phyloP scores from a whole-genome alignment of 495 filamentous ascomycete species.

The Hypoxylon cercidicola region DNA sequence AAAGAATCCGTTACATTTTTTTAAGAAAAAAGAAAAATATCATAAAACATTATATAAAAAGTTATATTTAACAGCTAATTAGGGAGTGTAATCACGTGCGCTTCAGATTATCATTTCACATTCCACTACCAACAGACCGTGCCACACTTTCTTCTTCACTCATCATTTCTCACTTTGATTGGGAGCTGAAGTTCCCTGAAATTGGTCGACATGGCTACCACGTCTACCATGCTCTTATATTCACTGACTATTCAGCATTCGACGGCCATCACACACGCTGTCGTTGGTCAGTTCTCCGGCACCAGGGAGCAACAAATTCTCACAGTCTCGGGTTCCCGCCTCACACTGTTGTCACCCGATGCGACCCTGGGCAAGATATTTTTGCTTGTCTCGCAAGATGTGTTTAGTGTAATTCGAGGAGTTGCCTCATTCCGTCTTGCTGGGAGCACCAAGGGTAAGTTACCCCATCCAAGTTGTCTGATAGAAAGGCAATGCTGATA shows the following conservation, averaged over 20 bases:
- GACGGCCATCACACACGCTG: conserved; percentile 85
- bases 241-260: conserved; percentile 92
- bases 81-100: too few species aligned
- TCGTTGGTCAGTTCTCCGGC: conserved; percentile 92
- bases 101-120: too few species aligned
- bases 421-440: conserved; percentile 89
- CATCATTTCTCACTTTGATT: too few species aligned
- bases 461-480: conserved; percentile 62
- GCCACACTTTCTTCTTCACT: too few species aligned
- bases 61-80: too few species aligned
- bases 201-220: conserved; percentile 83
- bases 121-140: too few species aligned
- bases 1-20: too few species aligned
- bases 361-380: conserved; percentile 84
- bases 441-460: conserved; percentile 95
- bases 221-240: conserved; percentile 97
- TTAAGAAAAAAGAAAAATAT: too few species aligned
- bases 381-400: conserved; percentile 86
- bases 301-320: conserved; percentile 97
- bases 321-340: conserved; percentile 87
- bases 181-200: too few species aligned
- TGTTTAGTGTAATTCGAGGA: conserved; percentile 92
- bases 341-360: conserved; percentile 88
- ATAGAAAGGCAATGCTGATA: conserved; percentile 58
- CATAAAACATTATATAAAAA: too few species aligned